Evolutionary conservation across 2,329 filamentous ascomycete species (phyloP).

Genomic region (Scopulariopsis brevicaulis): DNA sequence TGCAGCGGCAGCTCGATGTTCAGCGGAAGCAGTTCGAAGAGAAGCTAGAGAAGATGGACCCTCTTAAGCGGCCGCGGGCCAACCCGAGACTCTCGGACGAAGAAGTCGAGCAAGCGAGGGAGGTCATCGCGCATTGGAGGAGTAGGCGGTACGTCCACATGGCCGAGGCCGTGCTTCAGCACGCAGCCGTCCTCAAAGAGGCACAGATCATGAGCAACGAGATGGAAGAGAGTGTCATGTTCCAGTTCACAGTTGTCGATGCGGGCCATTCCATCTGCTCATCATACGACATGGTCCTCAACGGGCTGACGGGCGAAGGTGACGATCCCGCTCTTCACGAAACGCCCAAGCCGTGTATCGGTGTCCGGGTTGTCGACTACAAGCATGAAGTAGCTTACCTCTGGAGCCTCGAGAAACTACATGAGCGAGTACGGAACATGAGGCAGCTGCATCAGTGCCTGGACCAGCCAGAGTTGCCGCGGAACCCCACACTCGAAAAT

Average conservation of each 20-base stretch:
- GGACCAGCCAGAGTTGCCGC: slow-evolving; percentile 86
- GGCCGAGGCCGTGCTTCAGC: slow-evolving; percentile 83
- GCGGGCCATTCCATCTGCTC: slow-evolving; percentile 80
- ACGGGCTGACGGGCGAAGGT: slow-evolving; percentile 78
- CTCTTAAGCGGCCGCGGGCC: slow-evolving; percentile 47
- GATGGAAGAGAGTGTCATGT: slow-evolving; percentile 83
- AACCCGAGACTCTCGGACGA: slow-evolving; percentile 56
- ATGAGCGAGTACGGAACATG: slow-evolving; percentile 81
- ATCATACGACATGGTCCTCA: slow-evolving; percentile 92
- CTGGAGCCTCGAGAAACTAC: slow-evolving; percentile 90
- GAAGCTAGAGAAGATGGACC: slow-evolving; percentile 67
- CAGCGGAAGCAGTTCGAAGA: slow-evolving; percentile 80
- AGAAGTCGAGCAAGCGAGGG: slow-evolving; percentile 60
- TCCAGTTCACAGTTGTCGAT: slow-evolving; percentile 90
- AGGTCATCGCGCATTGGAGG: slow-evolving; percentile 64
- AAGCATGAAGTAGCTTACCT: slow-evolving; percentile 75
- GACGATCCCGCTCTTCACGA: slow-evolving; percentile 71
- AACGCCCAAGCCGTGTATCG: slow-evolving; percentile 80
- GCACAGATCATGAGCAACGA: slow-evolving; percentile 97
- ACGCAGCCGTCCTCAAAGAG: slow-evolving; percentile 82
- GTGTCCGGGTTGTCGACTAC: slow-evolving; percentile 83
- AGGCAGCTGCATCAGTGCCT: slow-evolving; percentile 95
- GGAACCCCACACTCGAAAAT: slow-evolving; percentile 86
- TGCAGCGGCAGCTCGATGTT: slow-evolving; percentile 72
- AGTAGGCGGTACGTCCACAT: slow-evolving; percentile 82